Base-by-base conservation (phyloP, 2,329 filamentous ascomycete species). In the Colletotrichum euphorbiae region DNA sequence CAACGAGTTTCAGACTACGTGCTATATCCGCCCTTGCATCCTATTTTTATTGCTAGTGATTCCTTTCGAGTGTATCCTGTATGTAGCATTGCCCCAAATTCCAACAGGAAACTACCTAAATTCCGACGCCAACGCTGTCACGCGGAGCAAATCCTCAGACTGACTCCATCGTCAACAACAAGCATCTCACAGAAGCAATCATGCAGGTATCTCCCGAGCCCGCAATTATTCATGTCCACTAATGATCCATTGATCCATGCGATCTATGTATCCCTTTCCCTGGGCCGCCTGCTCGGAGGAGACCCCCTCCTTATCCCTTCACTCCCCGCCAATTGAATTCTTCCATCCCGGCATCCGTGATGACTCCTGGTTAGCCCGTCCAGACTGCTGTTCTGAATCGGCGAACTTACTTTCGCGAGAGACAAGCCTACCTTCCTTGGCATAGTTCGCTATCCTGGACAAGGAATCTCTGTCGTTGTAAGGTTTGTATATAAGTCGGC, bases 131-230 rank as follows among this genome's bases (percentile, higher is more conserved):
- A 50, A 62, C 50, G 63, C 50, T 50, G 42, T 48, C 12, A 62
- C 57, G 63, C 58, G 63, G 63, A 51, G 57, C 50, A 67, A 66
- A 61, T 66, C 48, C 55, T 42, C 50, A 66, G 57, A 40, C 19
- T 12, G 42, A 17, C 58, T 38, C 63, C 57, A 62, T 48, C 15
- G 9, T 6, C 33, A 24, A 62, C 33, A 24, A 62, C 57, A 56
- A 55, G 57, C 50, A 67, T 55, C 46, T 6, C 8, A 6, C 40
- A 67, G 50, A 67, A 51, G 63, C 9, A 62, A 62, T 19, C 50
- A 56, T 51, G 24, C 48, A 67, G 40, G 19, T 11, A 56, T 50
- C 57, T 62, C 21, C 63, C 63, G 21, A 50, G 42, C 50, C 33
- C 50, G 21, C 50, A 46, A 33, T 54, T 36, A 19, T 12, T 40